Conservation (phyloP, 1,284 basidiomycete genomes). For the Puccinia brachypodii region DNA sequence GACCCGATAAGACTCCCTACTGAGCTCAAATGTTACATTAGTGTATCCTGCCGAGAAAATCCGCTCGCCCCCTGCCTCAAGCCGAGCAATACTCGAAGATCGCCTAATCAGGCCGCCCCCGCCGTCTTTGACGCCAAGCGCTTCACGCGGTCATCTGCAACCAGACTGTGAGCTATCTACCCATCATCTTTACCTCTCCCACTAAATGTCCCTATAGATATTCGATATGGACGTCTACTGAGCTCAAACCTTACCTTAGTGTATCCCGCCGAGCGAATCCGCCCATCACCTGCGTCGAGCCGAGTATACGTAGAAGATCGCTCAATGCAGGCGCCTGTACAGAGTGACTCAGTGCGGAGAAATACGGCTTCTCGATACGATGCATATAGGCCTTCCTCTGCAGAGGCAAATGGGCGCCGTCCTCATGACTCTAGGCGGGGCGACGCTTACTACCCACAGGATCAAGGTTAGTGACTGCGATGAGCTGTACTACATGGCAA, state of each 20-base stretch:
- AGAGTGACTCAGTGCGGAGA: background rate
- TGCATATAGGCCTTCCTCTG: slow-evolving; percentile 24
- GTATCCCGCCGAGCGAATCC: slow-evolving; percentile 20
- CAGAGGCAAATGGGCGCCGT: background rate
- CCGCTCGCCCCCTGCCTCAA: slow-evolving; percentile 3
- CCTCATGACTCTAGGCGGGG: background rate
- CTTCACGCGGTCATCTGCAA: background rate
- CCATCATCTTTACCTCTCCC: background rate
- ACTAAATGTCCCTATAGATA: background rate
- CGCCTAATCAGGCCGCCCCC: background rate
- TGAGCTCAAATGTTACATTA: background rate
- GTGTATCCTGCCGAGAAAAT: slow-evolving; percentile 22
- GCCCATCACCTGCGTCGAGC: background rate
- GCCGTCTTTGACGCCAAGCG: background rate
- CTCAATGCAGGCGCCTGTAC: background rate
- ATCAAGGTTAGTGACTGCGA: slow-evolving; percentile 10
- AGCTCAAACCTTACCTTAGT: slow-evolving; percentile 6
- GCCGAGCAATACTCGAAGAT: background rate
- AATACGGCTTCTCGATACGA: slow-evolving; percentile 15
- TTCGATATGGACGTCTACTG: background rate
- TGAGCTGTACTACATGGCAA: background rate
- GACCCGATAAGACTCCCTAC: background rate
- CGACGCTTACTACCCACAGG: slow-evolving; percentile 18
- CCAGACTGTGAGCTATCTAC: background rate
- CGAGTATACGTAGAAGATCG: slow-evolving; percentile 2